Base-by-base conservation (phyloP, 1,284 basidiomycete genomes). In the Hemileia vastatrix region DNA sequence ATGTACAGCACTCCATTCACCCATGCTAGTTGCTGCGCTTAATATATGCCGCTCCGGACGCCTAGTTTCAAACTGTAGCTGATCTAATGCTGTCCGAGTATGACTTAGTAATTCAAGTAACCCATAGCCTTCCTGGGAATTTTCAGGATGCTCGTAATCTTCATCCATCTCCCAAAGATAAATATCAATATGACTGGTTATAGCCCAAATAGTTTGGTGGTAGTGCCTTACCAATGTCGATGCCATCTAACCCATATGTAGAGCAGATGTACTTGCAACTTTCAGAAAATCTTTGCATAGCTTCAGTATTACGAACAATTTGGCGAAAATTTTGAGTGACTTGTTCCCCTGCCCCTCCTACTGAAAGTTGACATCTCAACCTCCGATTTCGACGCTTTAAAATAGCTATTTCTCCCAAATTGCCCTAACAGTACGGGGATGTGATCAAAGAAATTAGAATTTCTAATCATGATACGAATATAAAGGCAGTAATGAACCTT, bases 131-230 rank as follows among this genome's bases (percentile, higher is more conserved):
- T 62, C 52, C 19, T 23, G 19, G 24, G 52, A 6, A 36, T 48
- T 62, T 53, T 62, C 59, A 33, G 59, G 59, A 55, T 62, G 59
- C 43, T 62, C 59, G 31, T 62, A 62, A 40, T 62, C 59, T 53
- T n/a, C n/a, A n/a, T n/a, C n/a, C n/a, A n/a, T n/a, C n/a, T n/a
- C n/a, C n/a, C n/a, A n/a, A n/a, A n/a, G n/a, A n/a, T n/a, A n/a
- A n/a, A n/a, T n/a, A n/a, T n/a, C n/a, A n/a, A n/a, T n/a, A n/a
- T n/a, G n/a, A n/a, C n/a, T n/a, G n/a, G n/a, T n/a, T n/a, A n/a
- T n/a, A n/a, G n/a, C n/a, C n/a, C n/a, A n/a, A n/a, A n/a, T n/a
- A n/a, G n/a, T n/a, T n/a, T n/a, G n/a, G n/a, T n/a, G n/a, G n/a
- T n/a, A n/a, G n/a, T n/a, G n/a, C n/a, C n/a, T n/a, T n/a, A 57